Percentiles rank a stretch among this genome's conserved stretches.
Conservation (phyloP, 2,329 filamentous ascomycete genomes). For the Neofusicoccum umdonicola region DNA sequence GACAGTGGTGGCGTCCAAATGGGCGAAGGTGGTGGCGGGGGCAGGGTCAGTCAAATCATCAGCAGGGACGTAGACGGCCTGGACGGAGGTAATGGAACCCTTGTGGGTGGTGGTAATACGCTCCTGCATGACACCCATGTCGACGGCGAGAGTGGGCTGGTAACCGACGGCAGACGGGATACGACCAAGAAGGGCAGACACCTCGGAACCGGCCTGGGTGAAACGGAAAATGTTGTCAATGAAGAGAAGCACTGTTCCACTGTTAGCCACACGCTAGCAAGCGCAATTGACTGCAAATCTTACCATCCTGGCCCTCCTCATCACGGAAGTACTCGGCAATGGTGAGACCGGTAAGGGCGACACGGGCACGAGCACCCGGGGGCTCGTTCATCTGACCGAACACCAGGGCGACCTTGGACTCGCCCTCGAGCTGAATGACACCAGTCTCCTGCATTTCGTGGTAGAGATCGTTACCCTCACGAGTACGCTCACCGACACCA, state of each 20-base stretch:
- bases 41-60: constrained; percentile 99
- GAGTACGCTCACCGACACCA: constrained; percentile 99
- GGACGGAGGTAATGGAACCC: constrained; percentile 99
- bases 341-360: constrained; percentile 85
- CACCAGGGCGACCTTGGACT: constrained; percentile 98
- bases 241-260: constrained; percentile 79
- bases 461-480: constrained; percentile 99
- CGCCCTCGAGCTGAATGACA: constrained; percentile 98
- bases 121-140: constrained; percentile 99
- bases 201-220: constrained; percentile 99
- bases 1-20: constrained; percentile 99
- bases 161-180: constrained; percentile 99
- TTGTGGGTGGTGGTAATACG: constrained; percentile 99
- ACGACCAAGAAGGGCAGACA: constrained; percentile 98
- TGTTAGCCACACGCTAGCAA: constrained; percentile 26
- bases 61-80: constrained; percentile 99
- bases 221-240: constrained; percentile 99
- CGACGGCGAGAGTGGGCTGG: constrained; percentile 96
- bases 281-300: constrained; percentile 30
- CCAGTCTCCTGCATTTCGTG: constrained; percentile 99
- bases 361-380: constrained; percentile 98
- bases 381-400: constrained; percentile 99
- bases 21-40: constrained; percentile 98
- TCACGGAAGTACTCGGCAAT: constrained; percentile 82
- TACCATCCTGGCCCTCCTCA: constrained; percentile 82